Evolutionary conservation across 2,329 filamentous ascomycete genomes (phyloP), one percentile per base, ranked within the genome.

Genomic region (Graphiopsis chlorocephala): DNA sequence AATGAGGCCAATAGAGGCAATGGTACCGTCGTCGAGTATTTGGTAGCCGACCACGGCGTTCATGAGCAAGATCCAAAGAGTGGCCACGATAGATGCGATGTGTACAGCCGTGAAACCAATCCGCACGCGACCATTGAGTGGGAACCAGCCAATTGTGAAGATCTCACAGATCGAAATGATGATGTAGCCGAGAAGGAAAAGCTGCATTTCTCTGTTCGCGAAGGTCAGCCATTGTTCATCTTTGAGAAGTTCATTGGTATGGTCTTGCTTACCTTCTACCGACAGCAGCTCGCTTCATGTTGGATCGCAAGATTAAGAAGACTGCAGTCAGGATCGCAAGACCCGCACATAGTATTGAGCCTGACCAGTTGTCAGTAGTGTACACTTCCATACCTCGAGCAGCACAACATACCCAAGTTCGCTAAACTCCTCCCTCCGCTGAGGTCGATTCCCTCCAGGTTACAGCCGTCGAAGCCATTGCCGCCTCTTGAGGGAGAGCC

Each of bases 41-140:
- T 99, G 95, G 77, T 91, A 99, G 53, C 95, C 95, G 53, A 99
- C 92, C 4, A 96, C 81, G 4, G 92, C 93, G 74, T 98, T 98
- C 70, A 98, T 84, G 80, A 98, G 86, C 4, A 99, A 84, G 35
- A 97, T 88, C 94, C 94, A 99, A 56, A 88, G 86, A 0, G 93
- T 93, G 17, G 94, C 92, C 64, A 90, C 86, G 65, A 99, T 96
- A 69, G 93, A 87, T 66, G 92, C 95, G 65, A 99, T 86, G 76
- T 99, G 95, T 45, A 95, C 89, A 35, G 90, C 93, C 15, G 91
- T 91, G 75, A 99, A 99, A 10, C 86, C 92, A 72, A 91, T 84
- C 76, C 93, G 88, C 65, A 91, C 90, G 58, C 80, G 86, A 61
- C 83, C 80, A 70, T 86, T 81, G 23, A 97, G 80, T 2, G 94